phyloP scores from a whole-genome alignment of 352 stramenopile species.

The Phytopythium cucurbitacearum region DNA sequence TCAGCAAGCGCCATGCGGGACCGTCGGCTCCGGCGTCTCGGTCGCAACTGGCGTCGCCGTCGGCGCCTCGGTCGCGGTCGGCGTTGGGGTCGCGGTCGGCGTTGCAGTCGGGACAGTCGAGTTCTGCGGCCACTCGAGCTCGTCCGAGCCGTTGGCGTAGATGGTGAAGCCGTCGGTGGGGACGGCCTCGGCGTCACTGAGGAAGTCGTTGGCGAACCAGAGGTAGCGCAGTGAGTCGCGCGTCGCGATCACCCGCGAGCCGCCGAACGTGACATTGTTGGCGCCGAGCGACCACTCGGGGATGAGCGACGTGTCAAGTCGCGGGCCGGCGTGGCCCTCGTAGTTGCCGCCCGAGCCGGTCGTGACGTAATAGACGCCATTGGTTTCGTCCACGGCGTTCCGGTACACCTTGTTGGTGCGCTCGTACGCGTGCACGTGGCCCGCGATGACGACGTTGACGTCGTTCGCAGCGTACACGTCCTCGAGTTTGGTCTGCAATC shows the following conservation, averaged over 20 bases:
- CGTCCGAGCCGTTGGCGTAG: constrained; percentile 12
- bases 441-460: constrained; percentile 38
- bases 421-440: constrained; percentile 53
- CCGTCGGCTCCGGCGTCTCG: neutral
- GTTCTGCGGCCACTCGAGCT: constrained; percentile 3
- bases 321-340: constrained; percentile 36
- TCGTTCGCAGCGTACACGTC: constrained; percentile 33
- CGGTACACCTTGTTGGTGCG: constrained; percentile 44
- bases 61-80: neutral
- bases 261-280: constrained; percentile 43
- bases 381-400: constrained; percentile 32
- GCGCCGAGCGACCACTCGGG: constrained; percentile 35
- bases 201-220: constrained; percentile 44
- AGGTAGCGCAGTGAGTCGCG: constrained; percentile 36
- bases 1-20: constrained; percentile 3
- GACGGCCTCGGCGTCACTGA: constrained; percentile 20
- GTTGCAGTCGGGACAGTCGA: neutral
- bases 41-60: neutral
- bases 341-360: constrained; percentile 47
- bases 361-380: constrained; percentile 44
- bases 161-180: constrained; percentile 50
- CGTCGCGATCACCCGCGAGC: constrained; percentile 39
- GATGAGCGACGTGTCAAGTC: constrained; percentile 16
- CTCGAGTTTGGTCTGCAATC: constrained; percentile 38
- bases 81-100: neutral